These are phyloP conservation scores for Paramecium primaurelia DNA, from an alignment of 73 alveolate species.

Conservation along the genomic window DNA sequence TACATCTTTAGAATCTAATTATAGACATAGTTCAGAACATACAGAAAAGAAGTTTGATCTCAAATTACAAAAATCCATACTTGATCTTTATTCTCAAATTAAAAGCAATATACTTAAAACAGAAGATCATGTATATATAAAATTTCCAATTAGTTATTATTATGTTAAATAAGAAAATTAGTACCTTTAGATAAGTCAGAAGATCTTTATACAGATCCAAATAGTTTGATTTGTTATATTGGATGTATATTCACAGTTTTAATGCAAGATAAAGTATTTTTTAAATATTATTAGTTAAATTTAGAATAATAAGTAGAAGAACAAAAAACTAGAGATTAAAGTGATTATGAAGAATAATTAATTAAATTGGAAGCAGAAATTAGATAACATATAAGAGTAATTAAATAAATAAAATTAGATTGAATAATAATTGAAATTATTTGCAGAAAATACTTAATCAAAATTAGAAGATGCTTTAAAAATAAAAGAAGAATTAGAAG, in stretches of 20 bases:
- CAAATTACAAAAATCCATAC: conserved; percentile 20
- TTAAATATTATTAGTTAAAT: neutral
- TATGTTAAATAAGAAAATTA: conserved; percentile 1
- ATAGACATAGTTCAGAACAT: conserved; percentile 2
- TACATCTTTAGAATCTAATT: neutral
- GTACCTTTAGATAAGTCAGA: neutral
- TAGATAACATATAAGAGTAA: conserved; percentile 30
- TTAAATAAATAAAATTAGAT: neutral
- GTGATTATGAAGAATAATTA: conserved; percentile 36
- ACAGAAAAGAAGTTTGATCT: conserved; percentile 20
- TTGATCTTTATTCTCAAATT: conserved; percentile 6
- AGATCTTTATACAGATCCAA: neutral
- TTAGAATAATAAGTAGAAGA: conserved; percentile 45
- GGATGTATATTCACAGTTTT: conserved; percentile 38
- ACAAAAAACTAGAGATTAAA: conserved; percentile 1
- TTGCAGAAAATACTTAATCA: conserved; percentile 13
- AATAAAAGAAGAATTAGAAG: conserved; percentile 15
- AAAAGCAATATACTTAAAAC: neutral
- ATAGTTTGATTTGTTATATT: conserved; percentile 25
- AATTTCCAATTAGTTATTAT: neutral
- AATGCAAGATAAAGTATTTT: conserved; percentile 24
- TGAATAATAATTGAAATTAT: conserved; percentile 13
- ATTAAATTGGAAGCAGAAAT: conserved; percentile 39
- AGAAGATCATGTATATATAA: neutral
- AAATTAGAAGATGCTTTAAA: conserved; percentile 29